Percentiles rank a stretch among this genome's conserved stretches.
Evolutionary conservation across 163 green algal species (phyloP).

Genomic region (Scenedesmus sp.): DNA sequence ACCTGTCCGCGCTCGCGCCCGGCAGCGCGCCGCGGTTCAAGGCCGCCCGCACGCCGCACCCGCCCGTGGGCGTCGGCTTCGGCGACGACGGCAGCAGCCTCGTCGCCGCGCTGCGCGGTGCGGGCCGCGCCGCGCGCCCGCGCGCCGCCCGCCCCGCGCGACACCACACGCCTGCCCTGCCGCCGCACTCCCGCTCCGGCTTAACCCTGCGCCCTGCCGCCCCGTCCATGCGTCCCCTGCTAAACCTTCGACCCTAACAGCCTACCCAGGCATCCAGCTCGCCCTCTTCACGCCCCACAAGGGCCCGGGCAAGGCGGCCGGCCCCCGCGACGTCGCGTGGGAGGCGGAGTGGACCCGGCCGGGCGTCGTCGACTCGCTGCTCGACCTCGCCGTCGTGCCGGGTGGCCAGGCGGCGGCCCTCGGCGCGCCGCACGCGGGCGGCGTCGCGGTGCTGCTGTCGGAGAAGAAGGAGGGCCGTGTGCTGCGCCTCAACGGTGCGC

Average conservation of each 20-base stretch:
- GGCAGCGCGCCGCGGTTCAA: constrained; percentile 30
- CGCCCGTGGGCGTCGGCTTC: constrained; percentile 36
- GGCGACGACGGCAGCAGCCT: constrained; percentile 38
- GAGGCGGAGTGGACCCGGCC: too few species aligned
- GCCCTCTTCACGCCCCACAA: constrained; percentile 6
- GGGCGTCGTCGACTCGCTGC: constrained; percentile 47
- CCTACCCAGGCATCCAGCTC: background rate
- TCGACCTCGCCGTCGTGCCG: constrained; percentile 45
- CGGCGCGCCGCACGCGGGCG: background rate
- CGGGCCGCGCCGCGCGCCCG: background rate
- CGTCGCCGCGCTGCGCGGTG: constrained; percentile 35
- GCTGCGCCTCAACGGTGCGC: constrained; percentile 36
- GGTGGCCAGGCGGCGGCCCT: background rate
- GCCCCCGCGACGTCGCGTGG: background rate
- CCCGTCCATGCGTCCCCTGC: background rate
- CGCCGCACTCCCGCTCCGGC: too few species aligned
- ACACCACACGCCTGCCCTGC: too few species aligned
- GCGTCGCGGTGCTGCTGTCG: constrained; percentile 56
- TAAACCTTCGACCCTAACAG: background rate
- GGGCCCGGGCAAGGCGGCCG: too few species aligned
- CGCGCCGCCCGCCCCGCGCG: too few species aligned
- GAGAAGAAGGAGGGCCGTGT: constrained; percentile 67
- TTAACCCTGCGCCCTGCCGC: background rate
- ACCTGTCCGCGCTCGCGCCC: background rate
- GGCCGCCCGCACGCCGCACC: background rate